Evolutionary conservation across 345 rosid species (phyloP).

Genomic region (Streptanthus diversifolius): DNA sequence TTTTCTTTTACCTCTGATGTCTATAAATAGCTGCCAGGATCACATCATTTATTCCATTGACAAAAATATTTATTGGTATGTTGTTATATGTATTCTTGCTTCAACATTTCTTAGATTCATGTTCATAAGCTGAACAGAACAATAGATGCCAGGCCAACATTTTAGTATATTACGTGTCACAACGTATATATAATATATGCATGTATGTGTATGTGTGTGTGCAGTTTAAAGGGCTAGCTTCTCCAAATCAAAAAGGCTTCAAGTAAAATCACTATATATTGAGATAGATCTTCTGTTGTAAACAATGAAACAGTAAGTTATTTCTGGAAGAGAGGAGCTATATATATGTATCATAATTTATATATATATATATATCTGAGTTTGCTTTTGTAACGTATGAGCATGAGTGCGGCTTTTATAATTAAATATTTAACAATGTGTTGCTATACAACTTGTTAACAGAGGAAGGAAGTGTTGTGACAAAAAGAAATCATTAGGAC

Average conservation of each 20-base stretch:
- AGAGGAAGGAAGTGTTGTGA: slow-evolving; percentile 5
- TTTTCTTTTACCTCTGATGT: not conserved
- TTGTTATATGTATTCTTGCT: not conserved
- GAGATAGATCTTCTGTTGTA: not conserved
- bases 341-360: not conserved
- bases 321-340: not conserved
- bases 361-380: not conserved
- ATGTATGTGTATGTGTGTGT: not conserved
- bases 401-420: not conserved
- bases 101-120: not conserved
- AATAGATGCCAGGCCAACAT: not conserved
- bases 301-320: slow-evolving; percentile 22
- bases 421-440: not conserved
- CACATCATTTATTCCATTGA: not conserved
- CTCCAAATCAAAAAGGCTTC: not conserved
- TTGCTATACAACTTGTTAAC: not conserved
- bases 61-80: slow-evolving; percentile 1
- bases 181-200: not conserved
- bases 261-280: not conserved
- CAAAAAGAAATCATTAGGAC: slow-evolving; percentile 9
- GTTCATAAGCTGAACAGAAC: slow-evolving; percentile 3
- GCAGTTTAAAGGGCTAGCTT: slow-evolving; percentile 7
- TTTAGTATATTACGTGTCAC: not conserved
- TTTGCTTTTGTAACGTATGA: not conserved
- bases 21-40: slow-evolving; percentile 19